A percentile compares a stretch with the other conserved stretches of the same genome.
Conservation (phyloP, 202 grass and related monocot genomes). For the Dendrocalamus latiflorus region DNA sequence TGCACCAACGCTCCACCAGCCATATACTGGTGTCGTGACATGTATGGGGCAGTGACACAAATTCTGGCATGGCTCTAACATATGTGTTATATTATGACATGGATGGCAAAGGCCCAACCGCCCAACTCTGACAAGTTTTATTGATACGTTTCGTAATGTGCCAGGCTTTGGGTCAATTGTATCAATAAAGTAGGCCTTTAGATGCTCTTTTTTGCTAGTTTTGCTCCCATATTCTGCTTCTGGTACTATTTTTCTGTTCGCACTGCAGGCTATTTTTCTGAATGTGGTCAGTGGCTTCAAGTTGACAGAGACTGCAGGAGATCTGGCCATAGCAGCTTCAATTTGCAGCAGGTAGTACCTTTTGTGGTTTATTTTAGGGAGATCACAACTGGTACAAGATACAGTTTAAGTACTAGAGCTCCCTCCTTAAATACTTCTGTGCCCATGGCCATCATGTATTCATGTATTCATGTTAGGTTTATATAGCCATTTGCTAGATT, state of each 20-base stretch:
- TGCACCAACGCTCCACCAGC: background rate
- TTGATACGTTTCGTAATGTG: background rate
- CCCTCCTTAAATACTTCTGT: background rate
- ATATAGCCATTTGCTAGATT: background rate
- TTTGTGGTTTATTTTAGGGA: conserved; percentile 25
- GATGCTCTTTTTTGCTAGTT: background rate
- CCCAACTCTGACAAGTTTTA: background rate
- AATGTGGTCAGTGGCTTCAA: conserved; percentile 88
- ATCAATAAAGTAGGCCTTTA: background rate
- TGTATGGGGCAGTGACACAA: conserved; percentile 7
- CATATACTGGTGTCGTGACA: background rate
- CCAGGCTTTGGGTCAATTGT: background rate
- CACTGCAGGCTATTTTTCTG: conserved; percentile 68
- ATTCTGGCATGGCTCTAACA: conserved; percentile 1
- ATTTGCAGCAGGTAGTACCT: conserved; percentile 87
- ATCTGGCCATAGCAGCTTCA: conserved; percentile 85
- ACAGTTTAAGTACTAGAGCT: background rate
- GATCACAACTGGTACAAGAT: background rate
- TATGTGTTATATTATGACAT: conserved; percentile 6
- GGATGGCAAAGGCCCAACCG: background rate
- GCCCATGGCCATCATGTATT: background rate
- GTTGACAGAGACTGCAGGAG: conserved; percentile 84
- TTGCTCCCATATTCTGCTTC: conserved; percentile 1
- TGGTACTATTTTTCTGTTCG: conserved; percentile 27
- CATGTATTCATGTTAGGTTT: no score